Base-by-base conservation (phyloP, 371 early-diverging fungal genomes). In the Rhizopus sp. region DNA sequence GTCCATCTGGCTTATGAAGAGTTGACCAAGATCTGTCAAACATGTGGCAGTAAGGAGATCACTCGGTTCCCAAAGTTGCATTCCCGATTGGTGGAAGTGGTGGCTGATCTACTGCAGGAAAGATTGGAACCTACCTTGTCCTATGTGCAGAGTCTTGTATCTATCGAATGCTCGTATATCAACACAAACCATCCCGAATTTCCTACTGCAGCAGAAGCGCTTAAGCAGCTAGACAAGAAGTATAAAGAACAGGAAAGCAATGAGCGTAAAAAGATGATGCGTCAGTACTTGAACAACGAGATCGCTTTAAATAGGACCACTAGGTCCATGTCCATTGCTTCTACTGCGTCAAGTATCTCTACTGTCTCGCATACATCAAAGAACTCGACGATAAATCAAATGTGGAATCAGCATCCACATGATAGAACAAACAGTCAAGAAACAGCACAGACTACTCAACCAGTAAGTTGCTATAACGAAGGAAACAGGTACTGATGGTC, bases 161-260 rank as follows among this genome's bases (percentile, higher is more conserved):
- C 85, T 48, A 90, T 94, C 60, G 89, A 96, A 72, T 83, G 89
- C 48, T 86, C 93, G 2, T 96, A 95, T 68, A 93, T 96, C 68
- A 94, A 93, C 64, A 94, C 94, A 52, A 93, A 90, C 66, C 94
- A 95, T 69, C 94, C 94, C 5, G 94, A 95, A 64, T 95, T 95
- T 68, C 87, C 89, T 47, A 89, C 92, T 47, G 91, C 84, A 0
- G 85, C 86, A 2, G 89, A 87, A 7, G 89, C 91, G 23, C 77
- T 92, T 73, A 57, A 70, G n/a, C 76, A 73, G 4, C 53, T 88
- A n/a, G 79, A 82, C 53, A 75, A 63, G 30, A 64, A 58, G 34
- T 66, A 68, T 17, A 75, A 78, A 39, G 70, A 73, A 23, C 35
- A 55, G 45, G 70, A 82, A 69, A 63, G 62, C 64, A 59, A 59